These are phyloP conservation scores for Trametes sp. DNA, from an alignment of 1,284 basidiomycete genomes.

Conservation along the genomic window DNA sequence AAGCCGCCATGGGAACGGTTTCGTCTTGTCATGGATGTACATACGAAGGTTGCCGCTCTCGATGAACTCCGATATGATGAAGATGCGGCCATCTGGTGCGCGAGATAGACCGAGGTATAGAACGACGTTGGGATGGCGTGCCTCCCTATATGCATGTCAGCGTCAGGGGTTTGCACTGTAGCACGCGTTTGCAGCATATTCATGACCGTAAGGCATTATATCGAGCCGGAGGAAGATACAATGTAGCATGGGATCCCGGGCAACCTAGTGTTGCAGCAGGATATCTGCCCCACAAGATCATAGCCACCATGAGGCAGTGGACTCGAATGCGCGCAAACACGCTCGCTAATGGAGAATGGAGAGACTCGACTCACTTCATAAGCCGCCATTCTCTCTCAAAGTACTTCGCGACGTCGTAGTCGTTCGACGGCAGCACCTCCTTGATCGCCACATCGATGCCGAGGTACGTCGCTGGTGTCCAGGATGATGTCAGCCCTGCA, in stretches of 20 bases:
- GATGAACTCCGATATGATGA: conserved; percentile 91
- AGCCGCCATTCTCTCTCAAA: conserved; percentile 97
- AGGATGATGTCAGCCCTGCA: conserved; percentile 7
- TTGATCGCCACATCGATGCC: conserved; percentile 97
- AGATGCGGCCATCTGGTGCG: conserved; percentile 87
- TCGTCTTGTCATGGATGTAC: conserved; percentile 83
- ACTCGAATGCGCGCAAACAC: too few species aligned
- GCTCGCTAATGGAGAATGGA: too few species aligned
- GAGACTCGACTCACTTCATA: conserved; percentile 69
- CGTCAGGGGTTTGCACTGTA: too few species aligned
- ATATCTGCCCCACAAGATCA: too few species aligned
- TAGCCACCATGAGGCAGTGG: too few species aligned
- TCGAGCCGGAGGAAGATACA: too few species aligned
- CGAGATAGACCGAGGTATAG: conserved; percentile 93
- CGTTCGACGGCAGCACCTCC: conserved; percentile 88
- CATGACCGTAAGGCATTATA: too few species aligned
- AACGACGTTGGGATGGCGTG: conserved; percentile 92
- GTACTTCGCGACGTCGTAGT: conserved; percentile 96
- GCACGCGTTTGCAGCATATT: too few species aligned
- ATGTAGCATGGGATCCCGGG: too few species aligned
- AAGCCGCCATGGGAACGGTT: conserved; percentile 89
- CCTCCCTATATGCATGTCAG: conserved; percentile 56
- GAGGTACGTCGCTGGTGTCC: conserved; percentile 78
- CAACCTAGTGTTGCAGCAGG: too few species aligned
- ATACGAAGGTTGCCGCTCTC: conserved; percentile 88